A percentile compares a stretch with the other conserved stretches of the same genome.
phyloP scores from a whole-genome alignment of 106 monocot species.

The Ottelia alismoides region DNA sequence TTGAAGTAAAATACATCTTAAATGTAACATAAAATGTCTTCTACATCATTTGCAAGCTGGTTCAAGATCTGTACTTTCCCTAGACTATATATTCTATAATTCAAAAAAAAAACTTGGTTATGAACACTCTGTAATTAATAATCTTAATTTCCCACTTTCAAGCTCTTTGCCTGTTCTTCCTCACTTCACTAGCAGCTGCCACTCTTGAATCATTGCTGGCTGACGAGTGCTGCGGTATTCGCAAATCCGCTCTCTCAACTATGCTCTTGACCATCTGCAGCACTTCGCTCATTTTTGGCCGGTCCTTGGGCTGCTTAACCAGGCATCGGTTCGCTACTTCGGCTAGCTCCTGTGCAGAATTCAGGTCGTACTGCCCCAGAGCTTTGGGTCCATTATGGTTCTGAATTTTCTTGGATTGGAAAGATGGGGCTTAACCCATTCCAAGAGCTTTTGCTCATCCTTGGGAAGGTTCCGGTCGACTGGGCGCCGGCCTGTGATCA shows the following conservation, averaged over 20 bases:
- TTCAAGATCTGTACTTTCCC: too few relatives aligned
- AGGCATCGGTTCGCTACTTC: conserved; percentile 64
- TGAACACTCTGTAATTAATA: too few relatives aligned
- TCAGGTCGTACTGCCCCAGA: conserved; percentile 29
- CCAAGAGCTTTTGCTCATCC: conserved; percentile 67
- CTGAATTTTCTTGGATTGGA: conserved; percentile 48
- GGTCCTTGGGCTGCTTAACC: conserved; percentile 28
- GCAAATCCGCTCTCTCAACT: conserved; percentile 30
- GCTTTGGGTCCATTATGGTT: conserved; percentile 50
- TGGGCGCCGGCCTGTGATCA: conserved; percentile 72
- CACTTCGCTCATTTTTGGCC: conserved; percentile 92
- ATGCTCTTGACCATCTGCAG: conserved; percentile 43
- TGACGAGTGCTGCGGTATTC: too few relatives aligned
- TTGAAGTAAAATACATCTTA: too few relatives aligned
- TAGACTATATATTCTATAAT: too few relatives aligned
- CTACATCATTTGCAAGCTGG: too few relatives aligned
- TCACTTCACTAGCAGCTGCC: too few relatives aligned
- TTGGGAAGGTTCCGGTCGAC: conserved; percentile 67
- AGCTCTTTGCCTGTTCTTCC: too few relatives aligned
- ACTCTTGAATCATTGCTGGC: too few relatives aligned
- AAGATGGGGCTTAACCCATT: conserved; percentile 66
- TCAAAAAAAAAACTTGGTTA: too few relatives aligned
- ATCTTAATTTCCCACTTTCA: too few relatives aligned
- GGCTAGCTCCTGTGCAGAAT: conserved; percentile 43
- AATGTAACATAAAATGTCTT: too few relatives aligned